Evolutionary conservation across 192 early-diverging fungal genomes (phyloP), one percentile per base, ranked within the genome.

Genomic region (Coemansia aciculifera): DNA sequence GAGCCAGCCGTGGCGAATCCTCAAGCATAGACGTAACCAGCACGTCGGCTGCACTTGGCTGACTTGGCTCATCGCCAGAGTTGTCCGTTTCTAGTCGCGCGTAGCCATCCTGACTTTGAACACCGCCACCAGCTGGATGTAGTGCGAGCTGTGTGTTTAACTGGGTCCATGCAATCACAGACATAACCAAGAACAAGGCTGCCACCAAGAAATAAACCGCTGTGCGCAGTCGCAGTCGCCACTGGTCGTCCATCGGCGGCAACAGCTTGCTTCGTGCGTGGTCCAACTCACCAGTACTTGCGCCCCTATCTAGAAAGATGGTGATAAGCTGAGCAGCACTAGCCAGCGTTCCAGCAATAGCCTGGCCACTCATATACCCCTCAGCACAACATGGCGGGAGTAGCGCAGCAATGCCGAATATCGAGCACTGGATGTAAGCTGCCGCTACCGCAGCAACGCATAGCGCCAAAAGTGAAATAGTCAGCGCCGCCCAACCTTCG

Each of bases 341-440:
- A 5, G 89, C 88, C 39, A 88, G 82, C 1, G 87, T 85, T 15
- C 92, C 92, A 6, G 90, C 90, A 54, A 85, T 75, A 0, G 83
- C 85, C 72, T 86, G 85, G 32, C 85, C 85, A 62, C 89, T 85
- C 87, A 94, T 90, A 34, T 87, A 87, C 1, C 88, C 91, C 62
- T 92, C 89, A 15, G 87, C 83, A 66, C 90, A 89, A 62, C 67
- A 72, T 34, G 86, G 77, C 19, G 89, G 87, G 63, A 92, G 84
- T 62, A 77, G 72, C 7, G 90, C 86, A 0, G 86, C 90, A 31
- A 89, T 81, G 36, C 86, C 89, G 78, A 90, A 91, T 32, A 90
- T 83, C 29, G 85, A 89, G 67, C 86, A 87, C 70, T 92, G 91
- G 9, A 87, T 80, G 31, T 89, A 86, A 8, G 89, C 86, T 0